Conservation (phyloP, 1,284 basidiomycete species). For the Spongispora temasekensis region DNA sequence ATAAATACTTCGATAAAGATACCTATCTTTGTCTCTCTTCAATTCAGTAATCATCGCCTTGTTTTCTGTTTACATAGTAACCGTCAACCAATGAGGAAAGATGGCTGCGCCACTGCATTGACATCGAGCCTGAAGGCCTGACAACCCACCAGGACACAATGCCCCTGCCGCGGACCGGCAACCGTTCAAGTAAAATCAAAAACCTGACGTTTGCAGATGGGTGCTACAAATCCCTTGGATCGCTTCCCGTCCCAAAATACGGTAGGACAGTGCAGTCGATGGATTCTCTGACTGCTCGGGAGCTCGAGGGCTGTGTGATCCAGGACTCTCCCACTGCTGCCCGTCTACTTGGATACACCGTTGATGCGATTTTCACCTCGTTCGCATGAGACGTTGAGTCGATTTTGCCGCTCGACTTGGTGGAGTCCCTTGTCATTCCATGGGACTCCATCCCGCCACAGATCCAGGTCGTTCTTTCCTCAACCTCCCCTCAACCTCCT, state of each 20-base stretch:
- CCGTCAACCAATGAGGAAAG: not conserved
- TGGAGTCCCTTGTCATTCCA: not conserved
- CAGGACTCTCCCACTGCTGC: not conserved
- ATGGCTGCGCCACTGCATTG: not conserved
- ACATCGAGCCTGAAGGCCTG: not conserved
- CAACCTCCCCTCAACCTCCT: not conserved
- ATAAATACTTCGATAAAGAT: constrained; percentile 1
- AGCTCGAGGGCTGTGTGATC: not conserved
- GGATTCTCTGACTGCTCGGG: not conserved
- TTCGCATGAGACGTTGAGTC: not conserved
- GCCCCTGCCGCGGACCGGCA: not conserved
- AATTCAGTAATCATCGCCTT: not conserved
- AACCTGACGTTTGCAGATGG: not conserved
- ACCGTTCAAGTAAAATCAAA: not conserved
- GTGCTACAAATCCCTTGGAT: not conserved
- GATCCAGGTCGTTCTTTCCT: not conserved
- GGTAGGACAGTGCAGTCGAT: not conserved
- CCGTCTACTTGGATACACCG: not conserved
- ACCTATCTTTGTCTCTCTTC: not conserved
- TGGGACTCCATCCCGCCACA: not conserved
- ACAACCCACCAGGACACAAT: not conserved
- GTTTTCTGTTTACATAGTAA: not conserved
- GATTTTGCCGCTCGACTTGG: not conserved
- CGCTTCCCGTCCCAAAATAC: not conserved
- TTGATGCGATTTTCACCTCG: not conserved